A percentile compares a stretch with the other conserved stretches of the same genome.
phyloP scores from a whole-genome alignment of 1,139 yeast genomes.

The Pneumocystis canis region DNA sequence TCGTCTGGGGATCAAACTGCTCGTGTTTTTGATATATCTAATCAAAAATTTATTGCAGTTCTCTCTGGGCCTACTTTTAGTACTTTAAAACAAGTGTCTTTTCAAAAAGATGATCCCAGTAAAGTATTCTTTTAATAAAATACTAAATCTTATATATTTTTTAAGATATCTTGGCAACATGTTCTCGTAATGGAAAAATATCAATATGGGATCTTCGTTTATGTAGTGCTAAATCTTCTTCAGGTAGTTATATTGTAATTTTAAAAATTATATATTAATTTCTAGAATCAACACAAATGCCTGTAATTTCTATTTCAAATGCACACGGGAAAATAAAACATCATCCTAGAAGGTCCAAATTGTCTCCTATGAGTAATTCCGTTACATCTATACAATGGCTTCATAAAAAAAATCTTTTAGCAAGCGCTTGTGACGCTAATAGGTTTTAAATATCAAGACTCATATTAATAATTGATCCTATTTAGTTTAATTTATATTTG shows the following conservation, averaged over 20 bases:
- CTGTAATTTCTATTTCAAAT: background rate
- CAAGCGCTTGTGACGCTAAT: background rate
- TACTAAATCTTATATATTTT: background rate
- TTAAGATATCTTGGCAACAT: background rate
- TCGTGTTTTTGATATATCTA: background rate
- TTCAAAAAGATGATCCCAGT: background rate
- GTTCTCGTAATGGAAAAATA: slow-evolving; percentile 2
- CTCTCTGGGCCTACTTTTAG: background rate
- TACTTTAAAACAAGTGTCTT: background rate
- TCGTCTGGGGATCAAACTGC: slow-evolving; percentile 1
- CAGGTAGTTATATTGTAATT: background rate
- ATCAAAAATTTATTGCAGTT: background rate
- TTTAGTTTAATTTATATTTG: background rate
- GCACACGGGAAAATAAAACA: background rate
- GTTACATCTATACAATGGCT: background rate
- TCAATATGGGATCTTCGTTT: slow-evolving; percentile 1
- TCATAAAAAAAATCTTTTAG: background rate
- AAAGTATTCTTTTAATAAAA: background rate
- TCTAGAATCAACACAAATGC: background rate
- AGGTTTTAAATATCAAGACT: background rate
- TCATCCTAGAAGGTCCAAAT: background rate
- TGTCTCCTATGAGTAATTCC: background rate
- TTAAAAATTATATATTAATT: background rate
- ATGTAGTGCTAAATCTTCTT: background rate
- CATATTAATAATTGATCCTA: background rate